A percentile compares a stretch with the other conserved stretches of the same genome.
These are phyloP conservation scores for Boletus sp. DNA, from an alignment of 768 basidiomycete species.

Conservation along the genomic window DNA sequence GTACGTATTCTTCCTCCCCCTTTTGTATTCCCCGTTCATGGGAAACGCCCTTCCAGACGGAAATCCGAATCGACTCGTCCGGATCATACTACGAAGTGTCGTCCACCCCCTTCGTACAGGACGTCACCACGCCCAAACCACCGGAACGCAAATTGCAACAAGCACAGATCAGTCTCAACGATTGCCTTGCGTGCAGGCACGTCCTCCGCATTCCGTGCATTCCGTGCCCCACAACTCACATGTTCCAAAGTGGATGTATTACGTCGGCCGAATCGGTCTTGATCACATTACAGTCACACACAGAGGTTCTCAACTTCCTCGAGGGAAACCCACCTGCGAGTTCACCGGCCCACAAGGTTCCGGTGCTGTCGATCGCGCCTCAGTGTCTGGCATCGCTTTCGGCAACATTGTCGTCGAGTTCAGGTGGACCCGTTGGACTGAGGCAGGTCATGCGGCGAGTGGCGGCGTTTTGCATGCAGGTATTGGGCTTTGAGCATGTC, in stretches of 20 bases:
- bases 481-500: slow-evolving; percentile 74
- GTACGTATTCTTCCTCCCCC: slow-evolving; percentile 28
- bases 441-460: slow-evolving; percentile 67
- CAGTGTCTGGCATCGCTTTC: slow-evolving; percentile 83
- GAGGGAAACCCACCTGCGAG: slow-evolving; percentile 46
- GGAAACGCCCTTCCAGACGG: slow-evolving; percentile 54
- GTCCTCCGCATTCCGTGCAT: slow-evolving; percentile 23
- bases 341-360: slow-evolving; percentile 45
- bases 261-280: slow-evolving; percentile 97
- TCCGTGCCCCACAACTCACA: slow-evolving; percentile 7
- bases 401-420: slow-evolving; percentile 51
- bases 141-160: slow-evolving; percentile 69
- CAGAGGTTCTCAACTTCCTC: slow-evolving; percentile 83
- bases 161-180: slow-evolving; percentile 94
- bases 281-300: slow-evolving; percentile 93
- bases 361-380: slow-evolving; percentile 85
- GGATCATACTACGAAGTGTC: slow-evolving; percentile 88
- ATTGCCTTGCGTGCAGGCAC: slow-evolving; percentile 97
- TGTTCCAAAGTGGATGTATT: slow-evolving; percentile 78
- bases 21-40: neutral
- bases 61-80: slow-evolving; percentile 82
- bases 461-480: slow-evolving; percentile 60
- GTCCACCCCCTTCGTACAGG: slow-evolving; percentile 23
- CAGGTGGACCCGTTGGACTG: slow-evolving; percentile 44
- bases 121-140: slow-evolving; percentile 21